Base-by-base conservation (phyloP, 2,329 filamentous ascomycete genomes). In the Fusarium fujikuroi region DNA sequence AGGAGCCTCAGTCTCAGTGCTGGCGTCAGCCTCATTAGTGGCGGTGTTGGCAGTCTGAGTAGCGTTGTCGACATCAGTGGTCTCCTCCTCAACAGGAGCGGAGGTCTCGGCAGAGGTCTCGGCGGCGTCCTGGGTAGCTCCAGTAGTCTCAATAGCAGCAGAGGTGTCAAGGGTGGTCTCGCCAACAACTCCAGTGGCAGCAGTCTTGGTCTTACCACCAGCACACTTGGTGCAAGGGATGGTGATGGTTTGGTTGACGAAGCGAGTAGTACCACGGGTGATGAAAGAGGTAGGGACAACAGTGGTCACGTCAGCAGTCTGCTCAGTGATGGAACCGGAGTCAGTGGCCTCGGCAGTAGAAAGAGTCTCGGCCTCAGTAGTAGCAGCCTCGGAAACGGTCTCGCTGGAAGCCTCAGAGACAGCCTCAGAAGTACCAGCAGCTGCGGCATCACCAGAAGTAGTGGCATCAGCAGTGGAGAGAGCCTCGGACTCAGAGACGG, bases 271-370 rank as follows among this genome's bases (percentile, higher is more conserved):
- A 15, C 73, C 73, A 23, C 61, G 59, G 12, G 72, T 73, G 37
- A 75, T 65, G 47, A 60, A 74, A 19, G 74, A 73, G 21, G 73
- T 71, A 60, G 73, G 73, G 5, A 75, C 46, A 19, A 75, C 70
- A 34, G 70, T 74, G 30, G 72, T 70, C 14, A 72, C 44, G 21
- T 72, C 73, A 14, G 73, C 71, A 19, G 63, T 66, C 58, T 74
- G 66, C 36, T 65, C 70, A 18, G 64, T 53, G 42, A 59, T 54
- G 42, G 50, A 57, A n/a, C 64, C 66, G 21, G 36, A 42, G 18
- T 58, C 62, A 11, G 50, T 69, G 16, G 66, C 50, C 14, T 65
- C 67, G 12, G 46, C 63, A 39, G 54, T 59, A 53, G 40, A 69
- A 32, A 40, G 50, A 30, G 66, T 62, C 58, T 67, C 64, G 11